phyloP scores from a whole-genome alignment of 23 red algal genomes.

The Cyanidium caldarium region DNA sequence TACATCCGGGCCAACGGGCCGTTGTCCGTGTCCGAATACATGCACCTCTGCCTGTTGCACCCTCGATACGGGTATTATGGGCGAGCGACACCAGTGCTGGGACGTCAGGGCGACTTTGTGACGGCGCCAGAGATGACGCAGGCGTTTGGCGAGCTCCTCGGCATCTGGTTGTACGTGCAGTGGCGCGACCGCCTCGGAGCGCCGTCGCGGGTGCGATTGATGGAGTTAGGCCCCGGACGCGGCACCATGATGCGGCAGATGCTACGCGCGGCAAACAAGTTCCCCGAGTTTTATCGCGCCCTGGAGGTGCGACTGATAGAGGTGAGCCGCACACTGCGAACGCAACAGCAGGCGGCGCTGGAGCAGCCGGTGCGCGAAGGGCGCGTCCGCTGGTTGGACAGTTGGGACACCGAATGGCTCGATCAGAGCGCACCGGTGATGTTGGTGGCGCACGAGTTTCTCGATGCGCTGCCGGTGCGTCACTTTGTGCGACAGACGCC shows the following conservation, averaged over 20 bases:
- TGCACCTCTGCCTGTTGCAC: constrained; percentile 66
- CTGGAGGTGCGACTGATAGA: constrained; percentile 44
- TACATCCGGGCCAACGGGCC: constrained; percentile 45
- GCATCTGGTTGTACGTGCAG: constrained; percentile 24
- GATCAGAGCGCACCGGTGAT: constrained; percentile 1
- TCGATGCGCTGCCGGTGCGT: constrained; percentile 93
- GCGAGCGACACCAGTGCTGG: background rate
- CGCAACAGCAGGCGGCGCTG: constrained; percentile 29
- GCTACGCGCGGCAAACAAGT: background rate
- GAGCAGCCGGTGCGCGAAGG: background rate
- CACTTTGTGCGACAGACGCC: constrained; percentile 23
- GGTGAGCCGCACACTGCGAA: constrained; percentile 15
- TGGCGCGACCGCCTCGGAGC: background rate
- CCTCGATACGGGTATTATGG: constrained; percentile 78
- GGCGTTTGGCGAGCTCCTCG: constrained; percentile 68
- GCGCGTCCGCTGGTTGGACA: constrained; percentile 6
- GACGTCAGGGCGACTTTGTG: constrained; percentile 58
- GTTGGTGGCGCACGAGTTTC: constrained; percentile 80
- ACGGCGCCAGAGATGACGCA: constrained; percentile 68
- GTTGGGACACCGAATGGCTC: constrained; percentile 1
- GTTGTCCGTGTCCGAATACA: constrained; percentile 72
- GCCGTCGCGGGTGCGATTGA: constrained; percentile 7
- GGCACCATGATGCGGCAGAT: constrained; percentile 38
- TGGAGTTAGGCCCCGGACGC: constrained; percentile 75
- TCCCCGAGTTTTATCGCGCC: constrained; percentile 8